These are phyloP conservation scores for Ilex asprella DNA, from an alignment of 257 asterid species.

Conservation along the genomic window DNA sequence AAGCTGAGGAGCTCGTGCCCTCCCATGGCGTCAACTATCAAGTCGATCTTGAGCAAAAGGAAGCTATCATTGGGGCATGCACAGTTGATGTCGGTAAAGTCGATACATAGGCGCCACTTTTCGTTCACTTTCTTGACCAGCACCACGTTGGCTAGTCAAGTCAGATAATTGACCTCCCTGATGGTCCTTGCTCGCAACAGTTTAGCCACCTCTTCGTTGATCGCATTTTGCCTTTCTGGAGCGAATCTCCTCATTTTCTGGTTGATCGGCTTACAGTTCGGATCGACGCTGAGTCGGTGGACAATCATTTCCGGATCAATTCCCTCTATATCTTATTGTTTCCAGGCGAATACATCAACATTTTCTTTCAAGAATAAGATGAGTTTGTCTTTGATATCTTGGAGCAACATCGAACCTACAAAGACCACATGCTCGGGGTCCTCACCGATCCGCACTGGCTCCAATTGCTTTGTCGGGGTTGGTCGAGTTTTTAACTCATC, in stretches of 20 bases:
- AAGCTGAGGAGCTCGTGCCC: background rate
- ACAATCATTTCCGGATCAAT: background rate
- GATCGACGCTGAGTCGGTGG: too few relatives aligned
- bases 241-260: background rate
- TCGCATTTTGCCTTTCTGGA: background rate
- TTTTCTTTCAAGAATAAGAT: background rate
- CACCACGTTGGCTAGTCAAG: background rate
- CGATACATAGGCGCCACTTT: background rate
- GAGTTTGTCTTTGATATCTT: background rate
- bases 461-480: too few relatives aligned
- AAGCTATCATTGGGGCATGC: background rate
- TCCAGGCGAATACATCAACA: background rate
- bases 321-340: background rate
- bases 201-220: background rate
- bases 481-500: too few relatives aligned
- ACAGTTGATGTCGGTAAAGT: background rate
- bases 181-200: background rate
- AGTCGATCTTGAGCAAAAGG: background rate
- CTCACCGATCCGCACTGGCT: too few relatives aligned
- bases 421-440: too few relatives aligned
- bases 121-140: background rate
- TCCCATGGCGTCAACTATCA: background rate
- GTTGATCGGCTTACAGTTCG: background rate
- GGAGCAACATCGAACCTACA: too few relatives aligned
- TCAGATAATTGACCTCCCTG: background rate